A percentile compares a stretch with the other conserved stretches of the same genome.
These are phyloP conservation scores for Parachaetomium inaequale DNA, from an alignment of 495 filamentous ascomycete species.

Conservation along the genomic window DNA sequence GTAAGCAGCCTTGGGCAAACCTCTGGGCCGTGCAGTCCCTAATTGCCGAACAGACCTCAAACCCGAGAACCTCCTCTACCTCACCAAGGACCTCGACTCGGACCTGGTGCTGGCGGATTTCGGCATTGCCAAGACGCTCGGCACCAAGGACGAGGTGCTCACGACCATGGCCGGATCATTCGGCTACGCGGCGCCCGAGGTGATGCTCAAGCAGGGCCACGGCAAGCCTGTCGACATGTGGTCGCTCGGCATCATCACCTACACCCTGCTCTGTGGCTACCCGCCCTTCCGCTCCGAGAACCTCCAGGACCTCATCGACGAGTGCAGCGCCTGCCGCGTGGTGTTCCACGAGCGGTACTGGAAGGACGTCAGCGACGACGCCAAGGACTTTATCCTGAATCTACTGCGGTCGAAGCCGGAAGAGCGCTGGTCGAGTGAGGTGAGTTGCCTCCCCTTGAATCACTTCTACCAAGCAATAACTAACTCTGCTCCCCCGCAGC, in stretches of 20 bases:
- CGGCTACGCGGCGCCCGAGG: slow-evolving; percentile 95
- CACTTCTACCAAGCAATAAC: background rate
- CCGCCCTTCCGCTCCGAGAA: slow-evolving; percentile 96
- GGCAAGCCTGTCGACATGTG: slow-evolving; percentile 99
- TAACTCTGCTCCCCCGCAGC: slow-evolving; percentile 22
- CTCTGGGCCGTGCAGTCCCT: background rate
- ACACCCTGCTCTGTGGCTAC: slow-evolving; percentile 98
- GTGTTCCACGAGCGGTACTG: slow-evolving; percentile 98
- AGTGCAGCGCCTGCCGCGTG: slow-evolving; percentile 83
- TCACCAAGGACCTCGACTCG: slow-evolving; percentile 70
- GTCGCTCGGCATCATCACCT: slow-evolving; percentile 98
- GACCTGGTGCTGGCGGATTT: slow-evolving; percentile 94
- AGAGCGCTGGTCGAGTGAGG: slow-evolving; percentile 73
- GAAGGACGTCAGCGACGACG: slow-evolving; percentile 94
- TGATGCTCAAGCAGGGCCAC: slow-evolving; percentile 96
- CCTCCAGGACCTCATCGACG: slow-evolving; percentile 88
- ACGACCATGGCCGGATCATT: slow-evolving; percentile 99
- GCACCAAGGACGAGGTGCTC: slow-evolving; percentile 81
- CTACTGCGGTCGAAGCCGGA: slow-evolving; percentile 77
- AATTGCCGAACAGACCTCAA: slow-evolving; percentile 70
- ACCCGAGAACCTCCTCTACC: slow-evolving; percentile 95
- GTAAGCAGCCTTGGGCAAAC: slow-evolving; percentile 42
- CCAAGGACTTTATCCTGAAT: slow-evolving; percentile 86
- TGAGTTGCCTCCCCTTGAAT: slow-evolving; percentile 22
- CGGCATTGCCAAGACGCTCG: slow-evolving; percentile 98